A percentile compares a stretch with the other conserved stretches of the same genome.
These are phyloP conservation scores for Yamadazyma aaseri DNA, from an alignment of 1,139 yeast species.

Conservation along the genomic window DNA sequence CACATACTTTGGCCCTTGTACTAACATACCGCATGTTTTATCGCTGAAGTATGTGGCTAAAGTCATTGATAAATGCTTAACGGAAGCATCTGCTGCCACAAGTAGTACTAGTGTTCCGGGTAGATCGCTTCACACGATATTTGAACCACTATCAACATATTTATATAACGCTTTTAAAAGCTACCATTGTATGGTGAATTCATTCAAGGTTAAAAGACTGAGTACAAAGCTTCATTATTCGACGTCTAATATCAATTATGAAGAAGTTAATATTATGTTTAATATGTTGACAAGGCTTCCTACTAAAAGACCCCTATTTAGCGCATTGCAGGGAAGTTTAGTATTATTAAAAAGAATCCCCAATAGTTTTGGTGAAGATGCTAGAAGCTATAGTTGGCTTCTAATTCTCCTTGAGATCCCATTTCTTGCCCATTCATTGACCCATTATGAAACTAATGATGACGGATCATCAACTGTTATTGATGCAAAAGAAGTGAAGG, in stretches of 20 bases:
- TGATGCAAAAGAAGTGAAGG: conserved; percentile 51
- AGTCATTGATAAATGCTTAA: conserved; percentile 30
- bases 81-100: conserved; percentile 13
- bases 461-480: conserved; percentile 24
- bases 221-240: conserved; percentile 30
- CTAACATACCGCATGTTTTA: conserved; percentile 19
- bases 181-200: conserved; percentile 41
- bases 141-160: conserved; percentile 50
- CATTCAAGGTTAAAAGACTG: conserved; percentile 39
- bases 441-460: conserved; percentile 20
- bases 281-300: conserved; percentile 48
- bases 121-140: conserved; percentile 35
- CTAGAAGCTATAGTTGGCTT: conserved; percentile 50
- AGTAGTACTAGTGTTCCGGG: conserved; percentile 1
- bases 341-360: conserved; percentile 44
- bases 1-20: conserved; percentile 5
- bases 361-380: conserved; percentile 34
- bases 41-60: conserved; percentile 27
- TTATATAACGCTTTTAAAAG: conserved; percentile 43
- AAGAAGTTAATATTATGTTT: conserved; percentile 45
- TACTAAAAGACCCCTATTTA: conserved; percentile 56
- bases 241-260: conserved; percentile 45
- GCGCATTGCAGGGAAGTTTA: conserved; percentile 49
- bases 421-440: conserved; percentile 46
- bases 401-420: conserved; percentile 66